Percentiles rank a stretch among this genome's conserved stretches.
phyloP scores from a whole-genome alignment of 2,329 filamentous ascomycete genomes.

The Fusarium austroafricanum region DNA sequence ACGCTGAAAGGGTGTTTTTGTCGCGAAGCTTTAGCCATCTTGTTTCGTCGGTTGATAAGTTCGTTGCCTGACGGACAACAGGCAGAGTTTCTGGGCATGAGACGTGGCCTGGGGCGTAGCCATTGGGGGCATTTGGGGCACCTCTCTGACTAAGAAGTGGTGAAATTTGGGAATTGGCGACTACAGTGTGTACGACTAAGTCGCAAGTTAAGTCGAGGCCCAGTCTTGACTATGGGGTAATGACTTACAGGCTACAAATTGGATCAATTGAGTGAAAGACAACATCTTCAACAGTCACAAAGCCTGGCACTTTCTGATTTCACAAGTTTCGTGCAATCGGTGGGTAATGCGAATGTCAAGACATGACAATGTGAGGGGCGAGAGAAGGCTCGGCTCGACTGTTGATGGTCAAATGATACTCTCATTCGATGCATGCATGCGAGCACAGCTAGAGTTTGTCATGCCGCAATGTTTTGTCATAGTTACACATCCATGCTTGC shows the following conservation, averaged over 20 bases:
- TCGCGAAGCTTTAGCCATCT: constrained; percentile 75
- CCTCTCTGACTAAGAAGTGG: background rate
- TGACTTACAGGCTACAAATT: background rate
- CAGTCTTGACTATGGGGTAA: background rate
- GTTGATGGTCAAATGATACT: background rate
- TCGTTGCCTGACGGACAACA: constrained; percentile 4
- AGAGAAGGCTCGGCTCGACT: background rate
- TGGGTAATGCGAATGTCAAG: background rate
- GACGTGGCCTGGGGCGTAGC: constrained; percentile 9
- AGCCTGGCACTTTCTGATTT: background rate
- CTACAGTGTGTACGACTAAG: background rate
- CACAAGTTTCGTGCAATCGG: no score
- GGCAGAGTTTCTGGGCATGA: constrained; percentile 16
- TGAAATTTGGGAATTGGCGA: background rate
- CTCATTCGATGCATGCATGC: background rate
- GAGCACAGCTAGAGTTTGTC: background rate
- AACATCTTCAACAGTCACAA: background rate
- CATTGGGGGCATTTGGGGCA: constrained; percentile 13
- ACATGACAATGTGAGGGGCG: background rate
- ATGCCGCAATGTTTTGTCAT: background rate
- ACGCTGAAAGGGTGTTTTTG: constrained; percentile 74
- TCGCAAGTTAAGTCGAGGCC: background rate
- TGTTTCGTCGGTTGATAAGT: constrained; percentile 14
- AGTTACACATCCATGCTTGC: background rate
- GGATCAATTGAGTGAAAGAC: background rate